Percentiles rank a stretch among this genome's conserved stretches.
phyloP scores from a whole-genome alignment of 2,329 filamentous ascomycete genomes.

The Lizonia empirigonia region DNA sequence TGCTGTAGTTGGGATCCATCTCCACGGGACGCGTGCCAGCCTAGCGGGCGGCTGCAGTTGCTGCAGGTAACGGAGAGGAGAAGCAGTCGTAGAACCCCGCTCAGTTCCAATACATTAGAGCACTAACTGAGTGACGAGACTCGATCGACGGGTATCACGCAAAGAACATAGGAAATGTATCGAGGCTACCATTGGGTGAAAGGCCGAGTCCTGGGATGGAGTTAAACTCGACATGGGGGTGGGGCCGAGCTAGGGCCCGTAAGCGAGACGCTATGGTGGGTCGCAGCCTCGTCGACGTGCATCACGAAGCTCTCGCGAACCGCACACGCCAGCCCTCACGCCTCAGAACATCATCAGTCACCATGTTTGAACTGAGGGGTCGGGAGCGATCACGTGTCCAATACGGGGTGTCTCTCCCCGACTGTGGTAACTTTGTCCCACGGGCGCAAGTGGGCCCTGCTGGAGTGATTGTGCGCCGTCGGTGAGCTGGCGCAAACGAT shows the following conservation, averaged over 20 bases:
- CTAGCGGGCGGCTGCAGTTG: conserved; percentile 4
- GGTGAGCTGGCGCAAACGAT: background rate
- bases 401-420: background rate
- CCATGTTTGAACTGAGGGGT: no score
- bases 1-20: conserved; percentile 55
- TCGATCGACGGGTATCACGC: conserved; percentile 30
- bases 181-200: conserved; percentile 13
- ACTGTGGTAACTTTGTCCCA: background rate
- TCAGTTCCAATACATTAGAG: conserved; percentile 1
- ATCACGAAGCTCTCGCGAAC: conserved; percentile 19
- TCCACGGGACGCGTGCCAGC: conserved; percentile 51
- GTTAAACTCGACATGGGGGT: conserved; percentile 24
- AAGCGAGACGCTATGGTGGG: conserved; percentile 16
- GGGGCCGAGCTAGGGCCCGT: conserved; percentile 10
- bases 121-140: conserved; percentile 6
- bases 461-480: background rate
- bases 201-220: conserved; percentile 15
- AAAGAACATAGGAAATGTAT: conserved; percentile 15
- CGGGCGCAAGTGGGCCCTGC: background rate
- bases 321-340: conserved; percentile 9
- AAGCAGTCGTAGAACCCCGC: background rate
- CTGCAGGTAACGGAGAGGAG: background rate
- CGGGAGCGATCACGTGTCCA: background rate
- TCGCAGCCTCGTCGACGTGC: conserved; percentile 16
- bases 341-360: background rate